phyloP scores from a whole-genome alignment of 495 filamentous ascomycete genomes.

The Corynascus novoguineensis region DNA sequence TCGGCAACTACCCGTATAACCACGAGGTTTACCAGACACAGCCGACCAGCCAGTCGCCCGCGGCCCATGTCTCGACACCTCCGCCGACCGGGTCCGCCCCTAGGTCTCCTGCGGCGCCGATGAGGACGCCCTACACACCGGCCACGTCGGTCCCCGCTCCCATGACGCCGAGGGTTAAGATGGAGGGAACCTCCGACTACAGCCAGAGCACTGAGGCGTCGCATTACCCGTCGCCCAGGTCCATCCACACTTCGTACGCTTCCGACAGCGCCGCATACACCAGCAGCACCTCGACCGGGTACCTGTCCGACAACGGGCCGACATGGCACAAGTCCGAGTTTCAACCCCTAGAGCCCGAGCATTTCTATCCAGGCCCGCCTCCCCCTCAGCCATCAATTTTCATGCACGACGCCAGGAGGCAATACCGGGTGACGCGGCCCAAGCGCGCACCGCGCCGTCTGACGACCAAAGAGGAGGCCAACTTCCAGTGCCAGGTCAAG shows the following conservation, averaged over 20 bases:
- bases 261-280: slow-evolving; percentile 36
- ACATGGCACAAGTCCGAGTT: slow-evolving; percentile 49
- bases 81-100: slow-evolving; percentile 38
- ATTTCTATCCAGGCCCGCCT: slow-evolving; percentile 35
- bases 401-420: slow-evolving; percentile 32
- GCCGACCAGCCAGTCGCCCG: slow-evolving; percentile 37
- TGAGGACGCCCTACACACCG: slow-evolving; percentile 36
- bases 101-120: slow-evolving; percentile 37
- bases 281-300: slow-evolving; percentile 35
- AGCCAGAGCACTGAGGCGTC: slow-evolving; percentile 36
- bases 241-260: slow-evolving; percentile 38
- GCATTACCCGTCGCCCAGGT: slow-evolving; percentile 46
- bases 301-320: slow-evolving; percentile 45
- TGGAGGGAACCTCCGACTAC: slow-evolving; percentile 43
- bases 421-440: slow-evolving; percentile 37
- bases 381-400: slow-evolving; percentile 22
- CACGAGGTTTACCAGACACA: slow-evolving; percentile 47
- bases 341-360: slow-evolving; percentile 35
- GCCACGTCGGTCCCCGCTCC: slow-evolving; percentile 30
- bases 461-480: slow-evolving; percentile 69
- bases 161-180: slow-evolving; percentile 47
- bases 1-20: slow-evolving; percentile 43
- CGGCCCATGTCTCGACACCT: slow-evolving; percentile 39
- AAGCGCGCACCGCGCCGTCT: slow-evolving; percentile 48
- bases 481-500: slow-evolving; percentile 63